Percentiles rank a stretch among this genome's conserved stretches.
phyloP scores from a whole-genome alignment of 345 rosid species.

The Pistacia vera region DNA sequence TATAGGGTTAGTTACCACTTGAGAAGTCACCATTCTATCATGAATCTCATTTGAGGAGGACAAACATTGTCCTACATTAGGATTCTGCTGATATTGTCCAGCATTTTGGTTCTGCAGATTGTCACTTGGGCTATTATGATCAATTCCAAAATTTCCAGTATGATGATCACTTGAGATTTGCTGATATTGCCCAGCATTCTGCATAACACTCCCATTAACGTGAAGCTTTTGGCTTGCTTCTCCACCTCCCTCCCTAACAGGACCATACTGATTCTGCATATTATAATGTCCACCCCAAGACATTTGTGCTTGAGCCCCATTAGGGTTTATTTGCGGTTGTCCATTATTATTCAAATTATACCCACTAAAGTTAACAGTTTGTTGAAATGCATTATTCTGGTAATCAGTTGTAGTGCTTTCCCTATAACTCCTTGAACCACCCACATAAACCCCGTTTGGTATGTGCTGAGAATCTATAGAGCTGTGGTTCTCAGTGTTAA shows the following conservation, averaged over 20 bases:
- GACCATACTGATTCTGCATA: conserved; percentile 13
- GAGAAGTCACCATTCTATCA: conserved; percentile 5
- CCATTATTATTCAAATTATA: not conserved
- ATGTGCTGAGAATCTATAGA: conserved; percentile 20
- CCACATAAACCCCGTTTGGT: conserved; percentile 12
- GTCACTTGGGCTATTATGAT: conserved; percentile 8
- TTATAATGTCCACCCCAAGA: not conserved
- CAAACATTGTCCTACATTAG: conserved; percentile 19
- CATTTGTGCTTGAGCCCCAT: not conserved
- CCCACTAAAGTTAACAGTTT: conserved; percentile 18
- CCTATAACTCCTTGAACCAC: conserved; percentile 9
- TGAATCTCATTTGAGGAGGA: conserved; percentile 2
- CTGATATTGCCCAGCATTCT: conserved; percentile 16
- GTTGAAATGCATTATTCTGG: conserved; percentile 15
- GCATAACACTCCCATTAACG: conserved; percentile 11
- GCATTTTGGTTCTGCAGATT: conserved; percentile 9
- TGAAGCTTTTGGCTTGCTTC: not conserved
- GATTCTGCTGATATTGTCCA: conserved; percentile 19
- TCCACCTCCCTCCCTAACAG: not conserved
- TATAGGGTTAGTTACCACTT: conserved; percentile 9
- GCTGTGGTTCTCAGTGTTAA: conserved; percentile 17
- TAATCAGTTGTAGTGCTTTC: conserved; percentile 21
- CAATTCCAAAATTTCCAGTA: not conserved
- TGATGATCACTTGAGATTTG: not conserved
- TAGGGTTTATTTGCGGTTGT: not conserved